Percentiles rank a stretch among this genome's conserved stretches.
These are phyloP conservation scores for Mimosa bimucronata DNA, from an alignment of 306 rosid genomes.

Conservation along the genomic window DNA sequence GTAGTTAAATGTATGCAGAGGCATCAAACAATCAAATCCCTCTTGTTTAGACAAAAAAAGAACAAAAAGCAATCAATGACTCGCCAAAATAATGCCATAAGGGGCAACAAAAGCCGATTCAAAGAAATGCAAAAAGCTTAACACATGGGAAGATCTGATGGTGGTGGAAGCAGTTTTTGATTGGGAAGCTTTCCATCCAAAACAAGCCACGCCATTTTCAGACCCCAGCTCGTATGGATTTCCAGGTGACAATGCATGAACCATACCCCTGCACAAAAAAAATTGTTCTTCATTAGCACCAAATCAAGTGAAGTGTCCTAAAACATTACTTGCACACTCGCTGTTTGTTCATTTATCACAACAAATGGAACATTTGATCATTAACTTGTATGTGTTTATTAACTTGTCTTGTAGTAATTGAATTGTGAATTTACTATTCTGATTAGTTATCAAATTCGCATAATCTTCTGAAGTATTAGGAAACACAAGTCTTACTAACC, in stretches of 20 bases:
- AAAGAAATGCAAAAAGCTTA: not conserved
- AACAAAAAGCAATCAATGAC: not conserved
- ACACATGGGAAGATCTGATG: slow-evolving; percentile 53
- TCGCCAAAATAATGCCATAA: not conserved
- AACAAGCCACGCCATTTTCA: slow-evolving; percentile 63
- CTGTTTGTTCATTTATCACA: slow-evolving; percentile 6
- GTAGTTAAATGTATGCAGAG: not conserved
- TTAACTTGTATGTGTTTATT: not conserved
- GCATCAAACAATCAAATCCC: not conserved
- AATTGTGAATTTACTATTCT: not conserved
- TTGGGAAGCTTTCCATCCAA: slow-evolving; percentile 56
- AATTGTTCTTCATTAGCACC: not conserved
- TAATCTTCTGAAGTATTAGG: not conserved
- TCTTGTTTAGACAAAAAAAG: not conserved
- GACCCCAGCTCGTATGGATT: slow-evolving; percentile 59
- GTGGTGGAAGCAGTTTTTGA: slow-evolving; percentile 58
- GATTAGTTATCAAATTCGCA: not conserved
- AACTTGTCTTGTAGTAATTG: not conserved
- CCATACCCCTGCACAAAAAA: slow-evolving; percentile 52
- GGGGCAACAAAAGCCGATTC: not conserved
- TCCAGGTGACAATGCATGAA: slow-evolving; percentile 65
- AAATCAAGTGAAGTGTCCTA: not conserved
- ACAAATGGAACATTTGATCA: not conserved
- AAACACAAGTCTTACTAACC: slow-evolving; percentile 32
- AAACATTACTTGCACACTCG: not conserved